phyloP scores from a whole-genome alignment of 495 filamentous ascomycete genomes.

The Lentithecium fluviatile region DNA sequence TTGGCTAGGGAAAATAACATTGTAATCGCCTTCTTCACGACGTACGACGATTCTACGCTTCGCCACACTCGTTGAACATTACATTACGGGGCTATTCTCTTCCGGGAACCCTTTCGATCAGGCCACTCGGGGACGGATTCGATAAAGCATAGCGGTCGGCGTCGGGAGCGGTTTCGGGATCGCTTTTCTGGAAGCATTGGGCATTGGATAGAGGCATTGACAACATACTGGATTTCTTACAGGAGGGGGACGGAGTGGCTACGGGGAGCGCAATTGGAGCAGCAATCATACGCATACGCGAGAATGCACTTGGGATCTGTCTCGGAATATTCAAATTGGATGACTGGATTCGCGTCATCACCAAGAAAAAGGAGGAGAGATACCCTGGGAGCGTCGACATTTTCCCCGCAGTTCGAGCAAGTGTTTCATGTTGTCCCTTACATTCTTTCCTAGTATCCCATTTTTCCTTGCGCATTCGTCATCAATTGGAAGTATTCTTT shows the following conservation, averaged over 20 bases:
- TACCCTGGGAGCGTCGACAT: conserved; percentile 12
- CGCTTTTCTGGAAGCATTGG: conserved; percentile 2
- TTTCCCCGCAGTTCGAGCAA: conserved; percentile 7
- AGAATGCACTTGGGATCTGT: conserved; percentile 1
- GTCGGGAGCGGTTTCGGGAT: conserved; percentile 23
- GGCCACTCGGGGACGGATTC: conserved; percentile 14
- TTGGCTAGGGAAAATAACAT: conserved; percentile 27
- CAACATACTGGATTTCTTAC: conserved; percentile 7
- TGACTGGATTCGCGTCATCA: not conserved
- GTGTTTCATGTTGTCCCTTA: conserved; percentile 19
- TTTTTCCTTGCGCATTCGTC: not conserved
- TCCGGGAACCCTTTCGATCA: conserved; percentile 10
- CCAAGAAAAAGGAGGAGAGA: conserved; percentile 20
- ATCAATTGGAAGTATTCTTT: not conserved
- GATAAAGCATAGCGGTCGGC: conserved; percentile 35
- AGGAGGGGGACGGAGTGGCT: not conserved
- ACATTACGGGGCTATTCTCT: conserved; percentile 8
- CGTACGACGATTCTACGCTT: conserved; percentile 24
- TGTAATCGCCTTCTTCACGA: conserved; percentile 35
- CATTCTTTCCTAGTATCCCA: conserved; percentile 2
- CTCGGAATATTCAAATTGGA: conserved; percentile 22
- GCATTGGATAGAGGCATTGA: conserved; percentile 17
- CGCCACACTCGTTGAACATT: conserved; percentile 24
- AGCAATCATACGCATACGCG: not conserved
- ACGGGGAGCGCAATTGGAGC: not conserved